Conservation (phyloP, 1,139 yeast genomes). For the Candida dubliniensis region DNA sequence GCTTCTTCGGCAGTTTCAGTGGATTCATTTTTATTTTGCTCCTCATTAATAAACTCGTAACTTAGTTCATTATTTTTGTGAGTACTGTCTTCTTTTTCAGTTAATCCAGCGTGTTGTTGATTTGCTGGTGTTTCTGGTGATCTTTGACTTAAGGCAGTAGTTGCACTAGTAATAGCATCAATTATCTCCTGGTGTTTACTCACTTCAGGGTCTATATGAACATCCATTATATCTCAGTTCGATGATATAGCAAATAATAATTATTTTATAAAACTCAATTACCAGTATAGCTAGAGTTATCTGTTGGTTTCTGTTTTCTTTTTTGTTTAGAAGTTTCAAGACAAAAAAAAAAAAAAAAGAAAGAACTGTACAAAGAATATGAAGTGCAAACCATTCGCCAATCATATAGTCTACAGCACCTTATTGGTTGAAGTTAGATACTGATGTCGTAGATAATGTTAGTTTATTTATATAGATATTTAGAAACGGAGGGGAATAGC, state of each 20-base stretch:
- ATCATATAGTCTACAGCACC: neutral
- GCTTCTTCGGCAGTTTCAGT: constrained; percentile 11
- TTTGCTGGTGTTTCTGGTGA: neutral
- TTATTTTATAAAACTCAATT: neutral
- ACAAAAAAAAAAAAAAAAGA: constrained; percentile 1
- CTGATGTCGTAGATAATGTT: too few relatives aligned
- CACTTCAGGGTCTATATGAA: constrained; percentile 16
- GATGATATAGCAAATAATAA: neutral
- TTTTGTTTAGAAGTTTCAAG: neutral
- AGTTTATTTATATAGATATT: too few relatives aligned
- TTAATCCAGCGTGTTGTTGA: neutral
- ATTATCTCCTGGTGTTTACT: constrained; percentile 6
- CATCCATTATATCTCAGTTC: constrained; percentile 13
- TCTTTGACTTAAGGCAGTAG: neutral
- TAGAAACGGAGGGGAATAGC: too few relatives aligned
- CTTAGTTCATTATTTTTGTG: neutral
- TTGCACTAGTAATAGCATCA: constrained; percentile 3
- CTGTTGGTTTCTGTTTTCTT: neutral
- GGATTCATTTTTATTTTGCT: neutral
- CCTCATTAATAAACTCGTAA: constrained; percentile 1
- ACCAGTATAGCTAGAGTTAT: neutral
- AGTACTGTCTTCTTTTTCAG: neutral
- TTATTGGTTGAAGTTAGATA: too few relatives aligned
- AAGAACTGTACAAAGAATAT: neutral
- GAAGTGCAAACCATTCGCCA: constrained; percentile 1